phyloP scores from a whole-genome alignment of 192 early-diverging fungal species.

The Podila horticola region DNA sequence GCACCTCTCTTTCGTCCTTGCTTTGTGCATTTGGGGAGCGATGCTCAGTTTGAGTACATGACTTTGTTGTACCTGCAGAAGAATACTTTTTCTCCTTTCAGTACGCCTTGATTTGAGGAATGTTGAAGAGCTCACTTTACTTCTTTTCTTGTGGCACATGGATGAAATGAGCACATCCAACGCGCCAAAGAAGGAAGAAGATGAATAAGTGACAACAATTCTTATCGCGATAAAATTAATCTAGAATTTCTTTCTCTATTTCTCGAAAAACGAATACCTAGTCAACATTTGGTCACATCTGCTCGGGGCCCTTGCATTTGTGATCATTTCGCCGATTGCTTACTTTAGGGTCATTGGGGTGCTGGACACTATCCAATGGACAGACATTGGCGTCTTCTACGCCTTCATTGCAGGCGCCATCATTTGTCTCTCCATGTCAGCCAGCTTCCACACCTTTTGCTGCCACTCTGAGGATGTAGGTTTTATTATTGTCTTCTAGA shows the following conservation, averaged over 20 bases:
- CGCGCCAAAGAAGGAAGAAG: no score
- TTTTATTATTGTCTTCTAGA: slow-evolving; percentile 5
- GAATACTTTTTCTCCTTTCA: background rate
- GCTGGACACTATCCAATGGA: slow-evolving; percentile 64
- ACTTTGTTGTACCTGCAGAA: background rate
- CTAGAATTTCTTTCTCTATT: background rate
- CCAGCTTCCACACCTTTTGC: slow-evolving; percentile 84
- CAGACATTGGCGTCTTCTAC: slow-evolving; percentile 77
- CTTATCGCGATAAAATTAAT: background rate
- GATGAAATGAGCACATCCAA: background rate
- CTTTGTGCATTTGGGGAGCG: background rate
- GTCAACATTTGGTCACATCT: slow-evolving; percentile 93
- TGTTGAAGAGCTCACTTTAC: background rate
- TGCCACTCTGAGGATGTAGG: slow-evolving; percentile 82
- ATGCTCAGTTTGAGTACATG: background rate
- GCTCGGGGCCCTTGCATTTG: slow-evolving; percentile 71
- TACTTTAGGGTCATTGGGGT: slow-evolving; percentile 56
- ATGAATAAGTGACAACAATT: no score
- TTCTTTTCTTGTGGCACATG: background rate
- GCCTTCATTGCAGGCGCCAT: slow-evolving; percentile 78
- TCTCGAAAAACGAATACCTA: slow-evolving; percentile 12
- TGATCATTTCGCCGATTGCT: slow-evolving; percentile 60
- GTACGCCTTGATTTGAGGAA: background rate
- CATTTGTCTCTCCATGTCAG: slow-evolving; percentile 81
- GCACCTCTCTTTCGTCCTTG: no score